phyloP scores from a whole-genome alignment of 73 alveolate genomes.

The Strombidium stylifer region DNA sequence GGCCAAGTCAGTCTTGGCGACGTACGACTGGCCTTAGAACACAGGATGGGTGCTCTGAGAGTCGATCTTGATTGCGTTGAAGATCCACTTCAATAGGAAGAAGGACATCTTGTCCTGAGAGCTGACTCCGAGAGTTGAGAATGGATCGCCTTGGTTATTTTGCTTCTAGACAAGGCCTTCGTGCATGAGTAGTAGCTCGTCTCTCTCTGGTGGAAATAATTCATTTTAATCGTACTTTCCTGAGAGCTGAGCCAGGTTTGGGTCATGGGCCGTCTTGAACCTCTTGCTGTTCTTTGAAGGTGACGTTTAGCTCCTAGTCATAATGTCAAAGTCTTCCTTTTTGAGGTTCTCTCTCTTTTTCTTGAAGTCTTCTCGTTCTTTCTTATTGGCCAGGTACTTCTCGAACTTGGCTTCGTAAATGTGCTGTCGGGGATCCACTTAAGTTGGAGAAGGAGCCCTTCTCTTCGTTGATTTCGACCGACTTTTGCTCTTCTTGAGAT shows the following conservation, averaged over 20 bases:
- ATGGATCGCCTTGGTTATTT: conserved; percentile 3
- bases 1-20: conserved; percentile 28
- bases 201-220: conserved; percentile 7
- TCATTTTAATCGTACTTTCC: not conserved
- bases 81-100: conserved; percentile 53
- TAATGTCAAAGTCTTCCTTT: conserved; percentile 44
- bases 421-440: not conserved
- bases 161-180: not conserved
- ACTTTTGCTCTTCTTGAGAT: not conserved
- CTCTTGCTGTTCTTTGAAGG: conserved; percentile 26
- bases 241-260: not conserved
- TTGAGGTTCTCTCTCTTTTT: conserved; percentile 21
- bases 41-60: not conserved
- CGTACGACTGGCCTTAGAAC: conserved; percentile 2
- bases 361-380: conserved; percentile 6
- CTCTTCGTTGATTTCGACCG: conserved; percentile 5
- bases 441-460: not conserved
- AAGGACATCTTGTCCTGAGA: conserved; percentile 52
- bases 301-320: conserved; percentile 39
- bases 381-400: conserved; percentile 43
- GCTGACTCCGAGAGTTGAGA: conserved; percentile 2
- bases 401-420: conserved; percentile 59
- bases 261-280: no score
- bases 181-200: conserved; percentile 4
- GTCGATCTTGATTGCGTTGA: conserved; percentile 48